A percentile compares a stretch with the other conserved stretches of the same genome.
phyloP scores from a whole-genome alignment of 768 basidiomycete species.

The Leccinum uliginosum region DNA sequence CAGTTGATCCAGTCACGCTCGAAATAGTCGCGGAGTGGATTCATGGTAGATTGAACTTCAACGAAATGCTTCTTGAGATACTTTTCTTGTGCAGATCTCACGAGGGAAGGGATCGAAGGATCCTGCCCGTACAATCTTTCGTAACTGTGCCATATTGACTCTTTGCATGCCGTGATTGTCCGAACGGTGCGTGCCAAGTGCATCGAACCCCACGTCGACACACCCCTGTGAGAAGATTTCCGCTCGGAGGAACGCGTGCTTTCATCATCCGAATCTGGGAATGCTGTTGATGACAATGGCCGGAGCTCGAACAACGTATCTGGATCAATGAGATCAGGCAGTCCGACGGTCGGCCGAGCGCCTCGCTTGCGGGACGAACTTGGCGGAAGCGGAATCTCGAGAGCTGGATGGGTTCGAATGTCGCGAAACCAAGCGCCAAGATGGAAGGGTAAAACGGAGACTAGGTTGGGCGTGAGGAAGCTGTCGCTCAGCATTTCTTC shows the following conservation, averaged over 20 bases:
- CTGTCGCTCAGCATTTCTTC: constrained; percentile 58
- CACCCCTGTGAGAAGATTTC: constrained; percentile 24
- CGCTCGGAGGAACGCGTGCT: constrained; percentile 6
- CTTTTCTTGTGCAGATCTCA: constrained; percentile 33
- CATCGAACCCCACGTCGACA: constrained; percentile 53
- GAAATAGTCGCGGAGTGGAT: constrained; percentile 53
- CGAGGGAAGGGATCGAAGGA: constrained; percentile 34
- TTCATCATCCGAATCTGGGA: constrained; percentile 28
- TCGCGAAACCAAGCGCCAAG: constrained; percentile 54
- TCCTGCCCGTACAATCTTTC: constrained; percentile 41
- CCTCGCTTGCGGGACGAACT: constrained; percentile 35
- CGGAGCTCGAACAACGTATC: constrained; percentile 31
- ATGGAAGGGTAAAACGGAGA: constrained; percentile 65
- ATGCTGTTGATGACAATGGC: constrained; percentile 17
- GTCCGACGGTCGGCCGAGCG: constrained; percentile 13
- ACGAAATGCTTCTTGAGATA: constrained; percentile 23
- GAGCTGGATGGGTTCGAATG: constrained; percentile 44
- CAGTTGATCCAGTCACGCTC: constrained; percentile 65
- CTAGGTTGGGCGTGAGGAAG: constrained; percentile 50
- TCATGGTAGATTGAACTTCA: constrained; percentile 18
- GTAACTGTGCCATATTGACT: constrained; percentile 66
- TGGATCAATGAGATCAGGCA: constrained; percentile 24
- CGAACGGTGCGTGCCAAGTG: constrained; percentile 60
- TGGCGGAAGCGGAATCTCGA: constrained; percentile 53
- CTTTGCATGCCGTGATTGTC: constrained; percentile 60